These are phyloP conservation scores for Tricholoma sp. DNA, from an alignment of 768 basidiomycete genomes.

Conservation along the genomic window DNA sequence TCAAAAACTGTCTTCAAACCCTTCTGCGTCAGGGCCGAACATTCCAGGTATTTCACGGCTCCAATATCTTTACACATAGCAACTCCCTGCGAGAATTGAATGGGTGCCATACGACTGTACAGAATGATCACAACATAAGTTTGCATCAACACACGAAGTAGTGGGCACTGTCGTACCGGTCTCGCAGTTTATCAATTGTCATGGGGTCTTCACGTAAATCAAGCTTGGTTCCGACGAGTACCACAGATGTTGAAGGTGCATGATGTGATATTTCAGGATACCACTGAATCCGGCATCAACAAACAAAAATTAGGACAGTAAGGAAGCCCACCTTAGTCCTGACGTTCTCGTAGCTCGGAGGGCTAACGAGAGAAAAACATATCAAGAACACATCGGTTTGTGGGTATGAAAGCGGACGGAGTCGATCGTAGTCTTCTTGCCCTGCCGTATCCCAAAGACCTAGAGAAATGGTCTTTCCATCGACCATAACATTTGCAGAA, in stretches of 20 bases:
- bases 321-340: slow-evolving; percentile 76
- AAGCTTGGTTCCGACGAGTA: slow-evolving; percentile 95
- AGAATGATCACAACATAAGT: neutral
- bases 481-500: slow-evolving; percentile 97
- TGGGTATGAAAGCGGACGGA: slow-evolving; percentile 96
- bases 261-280: slow-evolving; percentile 97
- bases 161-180: slow-evolving; percentile 50
- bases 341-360: slow-evolving; percentile 98
- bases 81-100: slow-evolving; percentile 87
- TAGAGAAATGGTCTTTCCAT: slow-evolving; percentile 96
- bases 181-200: slow-evolving; percentile 89
- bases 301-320: neutral
- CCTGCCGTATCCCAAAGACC: slow-evolving; percentile 99
- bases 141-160: neutral
- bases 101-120: slow-evolving; percentile 86
- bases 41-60: slow-evolving; percentile 94
- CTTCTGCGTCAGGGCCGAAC: slow-evolving; percentile 96
- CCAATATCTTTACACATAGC: slow-evolving; percentile 91
- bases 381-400: slow-evolving; percentile 99
- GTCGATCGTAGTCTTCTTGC: slow-evolving; percentile 98
- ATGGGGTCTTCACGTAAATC: slow-evolving; percentile 94
- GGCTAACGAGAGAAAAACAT: slow-evolving; percentile 97
- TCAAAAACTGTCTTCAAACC: slow-evolving; percentile 99
- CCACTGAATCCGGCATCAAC: slow-evolving; percentile 54
- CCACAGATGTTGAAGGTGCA: slow-evolving; percentile 88